These are phyloP conservation scores for Boletus edulis DNA, from an alignment of 768 basidiomycete species.

Conservation along the genomic window DNA sequence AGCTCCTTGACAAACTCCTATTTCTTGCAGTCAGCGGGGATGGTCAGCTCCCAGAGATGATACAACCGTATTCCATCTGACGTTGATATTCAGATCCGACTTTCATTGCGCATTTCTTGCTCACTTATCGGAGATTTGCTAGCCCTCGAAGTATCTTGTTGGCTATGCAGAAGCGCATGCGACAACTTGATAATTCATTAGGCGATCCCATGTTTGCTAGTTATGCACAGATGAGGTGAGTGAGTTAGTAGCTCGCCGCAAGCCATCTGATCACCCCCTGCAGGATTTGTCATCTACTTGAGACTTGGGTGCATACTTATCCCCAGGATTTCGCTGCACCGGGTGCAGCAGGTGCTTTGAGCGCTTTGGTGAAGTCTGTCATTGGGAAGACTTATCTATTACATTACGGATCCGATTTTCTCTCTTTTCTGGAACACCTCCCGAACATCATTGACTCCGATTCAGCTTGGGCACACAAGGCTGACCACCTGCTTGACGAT, in stretches of 20 bases:
- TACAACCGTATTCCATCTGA: conserved; percentile 13
- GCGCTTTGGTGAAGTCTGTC: conserved; percentile 75
- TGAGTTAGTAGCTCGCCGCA: background rate
- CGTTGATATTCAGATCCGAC: conserved; percentile 53
- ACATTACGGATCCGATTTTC: conserved; percentile 81
- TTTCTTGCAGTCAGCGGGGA: conserved; percentile 84
- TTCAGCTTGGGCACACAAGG: conserved; percentile 70
- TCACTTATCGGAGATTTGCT: conserved; percentile 82
- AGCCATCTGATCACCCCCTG: background rate
- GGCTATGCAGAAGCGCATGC: conserved; percentile 86
- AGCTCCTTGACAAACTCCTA: conserved; percentile 76
- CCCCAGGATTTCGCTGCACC: conserved; percentile 78
- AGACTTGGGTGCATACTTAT: conserved; percentile 75
- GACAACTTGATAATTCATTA: conserved; percentile 66
- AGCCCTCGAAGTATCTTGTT: conserved; percentile 76
- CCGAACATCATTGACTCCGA: conserved; percentile 66
- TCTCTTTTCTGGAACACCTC: conserved; percentile 74
- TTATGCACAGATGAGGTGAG: conserved; percentile 84
- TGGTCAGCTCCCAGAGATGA: conserved; percentile 42
- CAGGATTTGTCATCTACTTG: conserved; percentile 78
- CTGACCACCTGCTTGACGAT: conserved; percentile 54
- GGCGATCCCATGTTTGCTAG: conserved; percentile 85
- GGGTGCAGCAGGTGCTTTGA: conserved; percentile 68
- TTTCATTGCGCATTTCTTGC: conserved; percentile 76
- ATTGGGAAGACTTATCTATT: conserved; percentile 76